phyloP scores from a whole-genome alignment of 2,329 filamentous ascomycete genomes.

The Nemania sp. region DNA sequence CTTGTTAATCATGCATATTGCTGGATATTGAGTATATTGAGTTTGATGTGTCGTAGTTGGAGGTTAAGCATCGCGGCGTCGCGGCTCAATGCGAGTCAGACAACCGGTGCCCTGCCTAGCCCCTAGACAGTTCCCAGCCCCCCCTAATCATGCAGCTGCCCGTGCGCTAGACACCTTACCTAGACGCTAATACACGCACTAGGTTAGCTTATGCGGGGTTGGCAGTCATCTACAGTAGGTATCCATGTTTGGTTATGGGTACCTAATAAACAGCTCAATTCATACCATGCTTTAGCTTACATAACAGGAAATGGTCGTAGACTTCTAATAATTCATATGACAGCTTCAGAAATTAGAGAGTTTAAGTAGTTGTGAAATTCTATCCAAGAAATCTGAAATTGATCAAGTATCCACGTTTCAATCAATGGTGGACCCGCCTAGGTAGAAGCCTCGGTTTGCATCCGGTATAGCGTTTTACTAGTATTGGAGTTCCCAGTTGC shows the following conservation, averaged over 20 bases:
- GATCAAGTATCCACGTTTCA: neutral
- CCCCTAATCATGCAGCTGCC: slow-evolving; percentile 6
- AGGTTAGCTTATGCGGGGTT: slow-evolving; percentile 4
- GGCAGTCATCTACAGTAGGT: neutral
- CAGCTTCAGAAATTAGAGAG: too few relatives aligned
- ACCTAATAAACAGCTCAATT: too few relatives aligned
- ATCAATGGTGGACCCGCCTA: neutral
- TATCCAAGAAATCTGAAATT: neutral
- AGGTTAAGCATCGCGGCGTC: slow-evolving; percentile 28
- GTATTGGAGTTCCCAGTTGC: neutral
- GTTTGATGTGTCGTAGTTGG: slow-evolving; percentile 9
- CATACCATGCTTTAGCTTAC: too few relatives aligned
- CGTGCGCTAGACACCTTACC: slow-evolving; percentile 4
- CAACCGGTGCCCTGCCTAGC: neutral
- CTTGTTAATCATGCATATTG: slow-evolving; percentile 26
- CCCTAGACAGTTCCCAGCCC: slow-evolving; percentile 7
- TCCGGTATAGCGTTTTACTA: neutral
- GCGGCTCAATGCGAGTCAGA: slow-evolving; percentile 34
- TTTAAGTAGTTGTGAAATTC: too few relatives aligned
- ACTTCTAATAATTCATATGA: too few relatives aligned
- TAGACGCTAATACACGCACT: neutral
- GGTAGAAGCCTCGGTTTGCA: neutral
- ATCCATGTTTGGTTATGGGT: too few relatives aligned
- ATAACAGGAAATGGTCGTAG: too few relatives aligned
- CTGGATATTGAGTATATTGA: slow-evolving; percentile 35